phyloP scores from a whole-genome alignment of 495 filamentous ascomycete genomes.

The Evernia prunastri region DNA sequence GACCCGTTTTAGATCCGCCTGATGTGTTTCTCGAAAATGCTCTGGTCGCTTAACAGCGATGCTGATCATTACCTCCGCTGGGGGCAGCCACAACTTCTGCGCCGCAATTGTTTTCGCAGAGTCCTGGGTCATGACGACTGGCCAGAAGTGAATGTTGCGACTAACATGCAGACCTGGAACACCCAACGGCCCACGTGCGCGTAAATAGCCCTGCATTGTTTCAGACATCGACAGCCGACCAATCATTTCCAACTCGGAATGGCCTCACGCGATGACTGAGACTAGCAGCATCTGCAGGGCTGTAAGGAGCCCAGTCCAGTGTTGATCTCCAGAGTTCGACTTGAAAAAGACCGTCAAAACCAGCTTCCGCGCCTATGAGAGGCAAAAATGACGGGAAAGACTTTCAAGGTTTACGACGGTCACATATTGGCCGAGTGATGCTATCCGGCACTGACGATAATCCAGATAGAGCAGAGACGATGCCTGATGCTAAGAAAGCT shows the following conservation, averaged over 20 bases:
- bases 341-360: neutral
- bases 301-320: too few relatives aligned
- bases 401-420: neutral
- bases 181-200: neutral
- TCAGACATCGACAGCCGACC: neutral
- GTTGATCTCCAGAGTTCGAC: neutral
- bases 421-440: neutral
- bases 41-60: neutral
- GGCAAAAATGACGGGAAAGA: neutral
- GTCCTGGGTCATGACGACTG: neutral
- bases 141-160: neutral
- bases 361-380: neutral
- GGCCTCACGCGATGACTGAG: too few relatives aligned
- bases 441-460: neutral
- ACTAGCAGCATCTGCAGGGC: neutral
- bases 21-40: slow-evolving; percentile 2
- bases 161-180: neutral
- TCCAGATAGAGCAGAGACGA: neutral
- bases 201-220: neutral
- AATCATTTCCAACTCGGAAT: neutral
- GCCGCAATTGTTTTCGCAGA: slow-evolving; percentile 1
- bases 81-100: neutral
- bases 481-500: neutral
- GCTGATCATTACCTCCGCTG: neutral
- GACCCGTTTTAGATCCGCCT: neutral